A percentile compares a stretch with the other conserved stretches of the same genome.
These are phyloP conservation scores for Puccinia novopanici DNA, from an alignment of 1,284 basidiomycete species.

Conservation along the genomic window DNA sequence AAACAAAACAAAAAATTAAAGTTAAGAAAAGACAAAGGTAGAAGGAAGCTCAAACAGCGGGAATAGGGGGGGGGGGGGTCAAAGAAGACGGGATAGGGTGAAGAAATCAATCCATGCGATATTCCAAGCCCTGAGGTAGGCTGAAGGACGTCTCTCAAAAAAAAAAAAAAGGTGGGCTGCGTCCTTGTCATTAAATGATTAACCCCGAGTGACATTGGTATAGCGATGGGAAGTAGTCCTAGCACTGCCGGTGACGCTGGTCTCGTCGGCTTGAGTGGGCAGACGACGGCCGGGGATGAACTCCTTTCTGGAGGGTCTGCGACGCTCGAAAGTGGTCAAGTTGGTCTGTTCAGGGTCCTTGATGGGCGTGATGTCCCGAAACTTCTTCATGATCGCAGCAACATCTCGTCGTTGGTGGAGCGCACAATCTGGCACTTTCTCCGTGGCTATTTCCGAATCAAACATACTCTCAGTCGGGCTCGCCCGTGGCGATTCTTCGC, in stretches of 20 bases:
- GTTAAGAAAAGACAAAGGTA: too few relatives aligned
- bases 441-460: conserved; percentile 17
- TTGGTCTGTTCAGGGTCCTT: conserved; percentile 45
- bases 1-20: too few relatives aligned
- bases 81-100: too few relatives aligned
- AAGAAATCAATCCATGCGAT: too few relatives aligned
- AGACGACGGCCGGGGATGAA: neutral
- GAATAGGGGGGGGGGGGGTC: too few relatives aligned
- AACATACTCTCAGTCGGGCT: neutral
- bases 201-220: conserved; percentile 20
- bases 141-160: too few relatives aligned
- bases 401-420: conserved; percentile 14
- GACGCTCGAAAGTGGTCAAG: conserved; percentile 38
- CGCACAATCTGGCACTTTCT: conserved; percentile 39
- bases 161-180: too few relatives aligned
- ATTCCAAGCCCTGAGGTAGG: too few relatives aligned
- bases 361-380: conserved; percentile 28
- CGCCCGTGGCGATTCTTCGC: neutral
- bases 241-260: neutral
- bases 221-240: conserved; percentile 47
- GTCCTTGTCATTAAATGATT: neutral
- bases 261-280: neutral
- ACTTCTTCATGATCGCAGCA: conserved; percentile 1
- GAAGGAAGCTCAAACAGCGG: too few relatives aligned
- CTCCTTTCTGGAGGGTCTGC: conserved; percentile 4